phyloP scores from a whole-genome alignment of 2,329 filamentous ascomycete genomes.

The Colletotrichum caudatum region DNA sequence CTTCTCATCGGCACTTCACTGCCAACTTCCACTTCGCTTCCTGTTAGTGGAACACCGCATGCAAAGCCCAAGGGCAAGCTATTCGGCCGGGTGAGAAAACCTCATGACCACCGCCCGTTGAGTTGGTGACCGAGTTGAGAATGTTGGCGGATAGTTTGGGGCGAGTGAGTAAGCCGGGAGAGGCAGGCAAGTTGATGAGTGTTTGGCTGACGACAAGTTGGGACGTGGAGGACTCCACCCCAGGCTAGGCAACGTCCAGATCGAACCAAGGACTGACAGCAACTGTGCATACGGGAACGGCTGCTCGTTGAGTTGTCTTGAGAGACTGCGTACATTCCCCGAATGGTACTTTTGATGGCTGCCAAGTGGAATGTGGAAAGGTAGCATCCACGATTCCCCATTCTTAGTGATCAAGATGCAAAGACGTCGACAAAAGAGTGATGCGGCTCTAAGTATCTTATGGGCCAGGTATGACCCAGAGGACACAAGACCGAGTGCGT shows the following conservation, averaged over 20 bases:
- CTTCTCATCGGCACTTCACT: not conserved
- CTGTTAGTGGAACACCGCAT: not conserved
- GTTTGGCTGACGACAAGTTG: not conserved
- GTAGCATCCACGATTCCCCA: not conserved
- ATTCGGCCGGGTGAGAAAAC: not conserved
- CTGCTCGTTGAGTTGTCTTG: not conserved
- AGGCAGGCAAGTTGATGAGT: not conserved
- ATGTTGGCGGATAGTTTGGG: not conserved
- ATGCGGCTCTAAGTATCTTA: not conserved
- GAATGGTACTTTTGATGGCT: slow-evolving; percentile 39
- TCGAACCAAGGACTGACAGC: not conserved
- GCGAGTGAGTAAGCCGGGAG: not conserved
- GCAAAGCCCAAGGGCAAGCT: not conserved
- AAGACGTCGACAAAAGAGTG: not conserved
- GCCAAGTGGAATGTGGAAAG: slow-evolving; percentile 30
- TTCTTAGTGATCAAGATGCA: not conserved
- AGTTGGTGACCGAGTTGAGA: not conserved
- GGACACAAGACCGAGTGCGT: not conserved
- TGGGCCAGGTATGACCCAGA: not conserved
- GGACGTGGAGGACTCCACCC: too few species aligned
- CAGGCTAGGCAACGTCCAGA: too few species aligned
- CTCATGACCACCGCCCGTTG: slow-evolving; percentile 6
- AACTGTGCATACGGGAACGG: not conserved
- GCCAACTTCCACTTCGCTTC: fast-evolving
- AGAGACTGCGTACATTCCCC: not conserved